Conservation (phyloP, 192 early-diverging fungal genomes). For the Backusella australiensis region DNA sequence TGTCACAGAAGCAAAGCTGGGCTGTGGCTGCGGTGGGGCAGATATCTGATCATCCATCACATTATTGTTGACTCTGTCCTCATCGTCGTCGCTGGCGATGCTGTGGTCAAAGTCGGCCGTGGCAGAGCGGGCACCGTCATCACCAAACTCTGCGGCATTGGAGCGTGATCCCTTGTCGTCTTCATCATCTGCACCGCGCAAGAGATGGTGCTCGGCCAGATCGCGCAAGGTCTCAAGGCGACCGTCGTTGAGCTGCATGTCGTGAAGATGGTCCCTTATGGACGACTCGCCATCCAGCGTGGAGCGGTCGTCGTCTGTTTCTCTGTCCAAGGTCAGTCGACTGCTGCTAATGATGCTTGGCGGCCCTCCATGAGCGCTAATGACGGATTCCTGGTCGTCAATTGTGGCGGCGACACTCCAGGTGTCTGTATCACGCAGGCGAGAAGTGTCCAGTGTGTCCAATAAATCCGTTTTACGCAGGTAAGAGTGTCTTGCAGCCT, state of each 20-base stretch:
- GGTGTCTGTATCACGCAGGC: conserved; percentile 33
- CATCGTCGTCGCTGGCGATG: conserved; percentile 16
- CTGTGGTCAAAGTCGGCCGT: conserved; percentile 20
- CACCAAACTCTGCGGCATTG: conserved; percentile 40
- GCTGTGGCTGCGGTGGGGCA: conserved; percentile 41
- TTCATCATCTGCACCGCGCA: conserved; percentile 10
- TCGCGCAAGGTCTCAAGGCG: conserved; percentile 15
- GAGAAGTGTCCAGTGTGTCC: conserved; percentile 30
- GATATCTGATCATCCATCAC: conserved; percentile 34
- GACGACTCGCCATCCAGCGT: conserved; percentile 21
- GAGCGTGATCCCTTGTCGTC: conserved; percentile 32
- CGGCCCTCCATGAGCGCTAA: conserved; percentile 34
- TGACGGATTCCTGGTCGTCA: conserved; percentile 39
- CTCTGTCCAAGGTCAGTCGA: conserved; percentile 22
- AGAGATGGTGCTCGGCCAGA: not conserved
- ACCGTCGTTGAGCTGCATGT: not conserved
- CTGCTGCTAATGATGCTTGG: conserved; percentile 19
- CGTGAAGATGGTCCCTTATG: conserved; percentile 8
- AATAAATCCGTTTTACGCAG: conserved; percentile 36
- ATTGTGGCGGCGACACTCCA: conserved; percentile 43
- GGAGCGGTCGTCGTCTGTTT: conserved; percentile 26
- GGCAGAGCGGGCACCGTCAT: conserved; percentile 33
- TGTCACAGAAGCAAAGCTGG: conserved; percentile 32
- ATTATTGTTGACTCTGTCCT: conserved; percentile 1
- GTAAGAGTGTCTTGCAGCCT: conserved; percentile 27